Percentiles rank a stretch among this genome's conserved stretches.
phyloP scores from a whole-genome alignment of 805 yeast species.

The Barnettozyma vustinii region DNA sequence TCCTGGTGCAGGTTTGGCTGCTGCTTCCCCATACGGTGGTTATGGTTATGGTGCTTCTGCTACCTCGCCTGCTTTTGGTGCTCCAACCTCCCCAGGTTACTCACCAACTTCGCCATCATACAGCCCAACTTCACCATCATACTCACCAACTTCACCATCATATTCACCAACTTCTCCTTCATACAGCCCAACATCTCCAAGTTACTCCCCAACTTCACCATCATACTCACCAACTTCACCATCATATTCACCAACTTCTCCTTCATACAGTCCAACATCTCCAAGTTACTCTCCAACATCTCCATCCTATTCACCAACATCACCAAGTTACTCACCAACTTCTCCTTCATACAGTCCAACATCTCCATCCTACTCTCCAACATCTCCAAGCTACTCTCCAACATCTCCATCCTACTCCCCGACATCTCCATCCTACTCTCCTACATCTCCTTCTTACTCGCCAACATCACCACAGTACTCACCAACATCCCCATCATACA shows the following conservation, averaged over 20 bases:
- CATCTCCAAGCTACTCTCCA: slow-evolving; percentile 62
- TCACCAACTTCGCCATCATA: slow-evolving; percentile 68
- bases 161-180: slow-evolving; percentile 73
- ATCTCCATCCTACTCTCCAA: slow-evolving; percentile 49
- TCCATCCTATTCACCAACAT: slow-evolving; percentile 56
- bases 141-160: slow-evolving; percentile 74
- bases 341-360: slow-evolving; percentile 51
- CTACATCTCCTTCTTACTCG: slow-evolving; percentile 39
- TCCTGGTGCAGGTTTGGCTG: slow-evolving; percentile 43
- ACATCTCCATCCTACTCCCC: slow-evolving; percentile 49
- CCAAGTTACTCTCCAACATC: slow-evolving; percentile 52
- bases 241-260: slow-evolving; percentile 66
- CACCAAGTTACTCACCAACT: slow-evolving; percentile 52
- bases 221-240: slow-evolving; percentile 81
- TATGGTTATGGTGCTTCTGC: slow-evolving; percentile 45
- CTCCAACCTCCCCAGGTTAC: slow-evolving; percentile 47
- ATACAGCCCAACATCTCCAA: slow-evolving; percentile 63
- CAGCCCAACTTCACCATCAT: too few species aligned
- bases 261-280: slow-evolving; percentile 62
- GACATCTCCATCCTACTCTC: slow-evolving; percentile 35
- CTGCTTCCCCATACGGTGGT: slow-evolving; percentile 42
- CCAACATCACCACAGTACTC: slow-evolving; percentile 33
- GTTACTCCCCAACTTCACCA: slow-evolving; percentile 68
- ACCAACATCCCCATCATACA: slow-evolving; percentile 32
- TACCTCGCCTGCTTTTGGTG: slow-evolving; percentile 43